Conservation (phyloP, 495 filamentous ascomycete species). For the Lophium mytilinum region DNA sequence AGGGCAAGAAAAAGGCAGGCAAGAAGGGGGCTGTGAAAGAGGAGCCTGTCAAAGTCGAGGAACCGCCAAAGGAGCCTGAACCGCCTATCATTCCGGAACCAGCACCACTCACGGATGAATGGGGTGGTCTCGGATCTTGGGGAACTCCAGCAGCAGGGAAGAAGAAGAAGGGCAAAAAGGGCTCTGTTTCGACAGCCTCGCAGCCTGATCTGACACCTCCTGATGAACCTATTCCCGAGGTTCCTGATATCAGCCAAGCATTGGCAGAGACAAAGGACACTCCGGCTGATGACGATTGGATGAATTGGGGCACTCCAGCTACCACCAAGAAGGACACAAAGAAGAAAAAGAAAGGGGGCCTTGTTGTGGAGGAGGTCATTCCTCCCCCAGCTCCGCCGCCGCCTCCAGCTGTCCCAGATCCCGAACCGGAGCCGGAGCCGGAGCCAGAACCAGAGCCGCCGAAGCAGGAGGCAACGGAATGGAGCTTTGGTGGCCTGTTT, state of each 20-base stretch:
- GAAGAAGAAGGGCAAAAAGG: constrained; percentile 26
- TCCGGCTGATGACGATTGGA: constrained; percentile 7
- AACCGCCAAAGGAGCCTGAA: constrained; percentile 13
- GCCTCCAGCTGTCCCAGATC: constrained; percentile 13
- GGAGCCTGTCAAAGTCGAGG: constrained; percentile 16
- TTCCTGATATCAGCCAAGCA: constrained; percentile 3
- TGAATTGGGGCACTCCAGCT: background rate
- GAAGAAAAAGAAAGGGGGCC: background rate
- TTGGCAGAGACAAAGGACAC: background rate
- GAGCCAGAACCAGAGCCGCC: constrained; percentile 29
- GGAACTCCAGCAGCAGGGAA: constrained; percentile 7
- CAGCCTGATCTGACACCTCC: constrained; percentile 7
- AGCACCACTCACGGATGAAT: constrained; percentile 31
- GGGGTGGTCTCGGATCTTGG: background rate
- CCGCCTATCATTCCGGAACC: constrained; percentile 20
- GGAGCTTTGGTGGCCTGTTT: constrained; percentile 23
- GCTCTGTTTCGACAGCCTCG: constrained; percentile 16
- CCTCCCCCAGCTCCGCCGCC: constrained; percentile 14
- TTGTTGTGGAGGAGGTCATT: constrained; percentile 5
- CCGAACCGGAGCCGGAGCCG: constrained; percentile 16
- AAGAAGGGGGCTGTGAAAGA: constrained; percentile 19
- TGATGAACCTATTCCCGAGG: constrained; percentile 13
- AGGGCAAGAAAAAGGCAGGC: background rate
- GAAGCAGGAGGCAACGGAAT: constrained; percentile 3
- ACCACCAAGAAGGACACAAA: constrained; percentile 1